Percentiles rank a stretch among this genome's conserved stretches.
These are phyloP conservation scores for Yarrowia divulgata DNA, from an alignment of 805 yeast species.

Conservation along the genomic window DNA sequence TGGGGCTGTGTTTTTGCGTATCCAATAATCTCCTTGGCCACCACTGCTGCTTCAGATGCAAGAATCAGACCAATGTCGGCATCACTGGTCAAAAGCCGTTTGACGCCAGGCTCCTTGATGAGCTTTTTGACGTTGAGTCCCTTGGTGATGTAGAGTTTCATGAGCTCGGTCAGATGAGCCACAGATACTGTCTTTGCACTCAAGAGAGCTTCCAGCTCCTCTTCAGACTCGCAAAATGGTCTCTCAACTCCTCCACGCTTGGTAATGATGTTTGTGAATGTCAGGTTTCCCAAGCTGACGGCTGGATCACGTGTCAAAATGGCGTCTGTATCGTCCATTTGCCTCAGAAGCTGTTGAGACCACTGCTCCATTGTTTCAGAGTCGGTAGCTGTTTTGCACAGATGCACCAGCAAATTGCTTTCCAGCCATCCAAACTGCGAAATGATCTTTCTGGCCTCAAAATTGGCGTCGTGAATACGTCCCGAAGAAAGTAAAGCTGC, in stretches of 20 bases:
- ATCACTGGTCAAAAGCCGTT: not conserved
- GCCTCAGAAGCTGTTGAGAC: conserved; percentile 9
- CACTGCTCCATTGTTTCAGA: not conserved
- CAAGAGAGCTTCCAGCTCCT: not conserved
- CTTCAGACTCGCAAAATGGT: conserved; percentile 29
- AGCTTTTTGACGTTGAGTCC: not conserved
- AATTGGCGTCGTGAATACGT: conserved; percentile 1
- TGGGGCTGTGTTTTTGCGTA: too few relatives aligned
- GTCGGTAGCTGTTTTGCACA: conserved; percentile 17
- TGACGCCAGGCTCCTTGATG: not conserved
- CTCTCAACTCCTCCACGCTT: conserved; percentile 20
- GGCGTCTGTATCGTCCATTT: not conserved
- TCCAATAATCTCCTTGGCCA: not conserved
- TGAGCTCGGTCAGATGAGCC: conserved; percentile 6
- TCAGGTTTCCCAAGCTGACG: conserved; percentile 14
- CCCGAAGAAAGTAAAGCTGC: conserved; percentile 2
- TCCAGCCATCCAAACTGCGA: conserved; percentile 29
- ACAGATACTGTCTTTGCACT: conserved; percentile 7
- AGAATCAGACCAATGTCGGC: conserved; percentile 24
- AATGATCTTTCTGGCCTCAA: conserved; percentile 6
- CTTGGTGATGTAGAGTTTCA: not conserved
- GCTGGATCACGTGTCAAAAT: conserved; percentile 1
- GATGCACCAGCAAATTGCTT: conserved; percentile 11
- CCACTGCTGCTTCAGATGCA: conserved; percentile 17
- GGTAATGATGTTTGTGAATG: conserved; percentile 29